Evolutionary conservation across 2,329 filamentous ascomycete genomes (phyloP), one percentile per base, ranked within the genome.

Genomic region (Gliomastix tumulicola): DNA sequence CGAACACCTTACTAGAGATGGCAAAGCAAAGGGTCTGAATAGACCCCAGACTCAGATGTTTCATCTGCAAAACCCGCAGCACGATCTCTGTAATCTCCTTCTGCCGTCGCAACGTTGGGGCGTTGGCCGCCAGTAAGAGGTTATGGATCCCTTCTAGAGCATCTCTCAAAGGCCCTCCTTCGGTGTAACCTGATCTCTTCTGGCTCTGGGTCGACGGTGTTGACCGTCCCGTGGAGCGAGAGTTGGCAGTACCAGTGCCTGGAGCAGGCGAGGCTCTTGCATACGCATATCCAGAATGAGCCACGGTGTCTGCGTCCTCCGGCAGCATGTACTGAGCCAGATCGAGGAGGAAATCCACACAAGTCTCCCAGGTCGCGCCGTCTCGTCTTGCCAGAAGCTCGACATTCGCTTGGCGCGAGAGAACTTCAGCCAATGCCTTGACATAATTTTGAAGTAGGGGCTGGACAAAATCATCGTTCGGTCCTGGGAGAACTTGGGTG

Each of bases 371-470:
- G 39, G 78, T 71, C 12, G 76, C 68, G 16, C 65, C 66, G 4
- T 63, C 56, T 13, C 65, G 58, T 18, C 67, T 60, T 10, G 78
- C 73, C 11, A 97, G 67, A 49, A 88, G 81, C 58, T 97, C 94
- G 20, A 84, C 79, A 55, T 94, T 88, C 15, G 86, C 74, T 32
- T 79, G 76, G 49, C 84, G 76, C 30, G 79, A 76, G 15, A 97
- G 70, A 4, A 96, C 60, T 20, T 74, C 69, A 5, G 74, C 67
- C 45, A 98, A 63, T 16, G 80, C 75, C 62, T 86, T 94, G 46
- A 86, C 71, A 54, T 96, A 94, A 51, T 92, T 79, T 34, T 79
- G 71, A 18, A 80, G 63, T 6, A 98, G 68, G 11, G 84, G 81
- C 39, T 79, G 70, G 44, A 87, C 79, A 37, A 83, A 75, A 3